Conservation (phyloP, 148 eudicot genomes). For the Vaccinium macrocarpon region DNA sequence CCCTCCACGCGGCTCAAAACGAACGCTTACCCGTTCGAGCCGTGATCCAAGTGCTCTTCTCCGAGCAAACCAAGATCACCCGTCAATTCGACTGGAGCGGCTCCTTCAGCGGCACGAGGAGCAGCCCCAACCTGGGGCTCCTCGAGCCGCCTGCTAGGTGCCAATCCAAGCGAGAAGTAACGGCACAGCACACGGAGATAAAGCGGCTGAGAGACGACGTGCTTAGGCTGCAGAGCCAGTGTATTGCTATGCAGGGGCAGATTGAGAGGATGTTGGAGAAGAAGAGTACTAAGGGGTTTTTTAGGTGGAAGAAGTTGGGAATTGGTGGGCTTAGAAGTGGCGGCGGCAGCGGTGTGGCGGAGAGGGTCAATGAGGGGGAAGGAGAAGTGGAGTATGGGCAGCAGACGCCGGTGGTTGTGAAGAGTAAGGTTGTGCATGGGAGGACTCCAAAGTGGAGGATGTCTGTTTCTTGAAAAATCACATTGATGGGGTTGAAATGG, state of each 20-base stretch:
- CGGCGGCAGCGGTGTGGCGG: constrained; percentile 11
- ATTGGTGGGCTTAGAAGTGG: constrained; percentile 26
- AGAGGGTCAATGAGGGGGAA: constrained; percentile 26
- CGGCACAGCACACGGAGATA: constrained; percentile 54
- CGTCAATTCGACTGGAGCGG: constrained; percentile 64
- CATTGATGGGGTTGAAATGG: background rate
- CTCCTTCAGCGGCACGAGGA: constrained; percentile 33
- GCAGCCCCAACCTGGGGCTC: constrained; percentile 44
- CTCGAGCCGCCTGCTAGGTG: constrained; percentile 42
- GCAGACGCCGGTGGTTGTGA: constrained; percentile 39
- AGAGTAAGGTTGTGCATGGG: constrained; percentile 30
- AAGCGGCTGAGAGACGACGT: constrained; percentile 70
- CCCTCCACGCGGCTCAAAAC: constrained; percentile 75
- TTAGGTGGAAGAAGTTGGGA: constrained; percentile 61
- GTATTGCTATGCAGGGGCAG: constrained; percentile 52
- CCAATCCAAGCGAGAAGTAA: constrained; percentile 51
- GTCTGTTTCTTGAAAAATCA: constrained; percentile 46
- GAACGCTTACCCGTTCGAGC: constrained; percentile 77
- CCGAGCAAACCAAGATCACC: constrained; percentile 63
- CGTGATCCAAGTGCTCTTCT: constrained; percentile 69
- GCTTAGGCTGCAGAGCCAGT: constrained; percentile 58
- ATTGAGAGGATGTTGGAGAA: constrained; percentile 54
- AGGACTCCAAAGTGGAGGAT: constrained; percentile 57
- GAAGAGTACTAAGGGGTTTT: constrained; percentile 41
- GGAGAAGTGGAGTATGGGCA: constrained; percentile 33